Conservation (phyloP, 257 asterid genomes). For the Jacaranda copaia region DNA sequence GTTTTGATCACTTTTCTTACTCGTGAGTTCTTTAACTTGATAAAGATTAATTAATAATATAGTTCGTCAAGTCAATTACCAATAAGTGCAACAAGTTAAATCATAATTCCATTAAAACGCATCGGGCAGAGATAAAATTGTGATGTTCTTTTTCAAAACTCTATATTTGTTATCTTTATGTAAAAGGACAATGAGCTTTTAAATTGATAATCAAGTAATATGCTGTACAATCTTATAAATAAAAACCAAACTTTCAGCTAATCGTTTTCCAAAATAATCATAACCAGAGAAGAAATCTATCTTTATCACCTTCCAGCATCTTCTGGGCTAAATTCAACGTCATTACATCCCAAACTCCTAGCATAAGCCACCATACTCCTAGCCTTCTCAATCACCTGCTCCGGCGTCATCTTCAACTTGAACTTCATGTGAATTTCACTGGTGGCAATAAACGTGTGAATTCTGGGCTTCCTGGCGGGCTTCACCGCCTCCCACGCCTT, state of each 20-base stretch:
- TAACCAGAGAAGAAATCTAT: too few relatives aligned
- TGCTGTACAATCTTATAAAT: background rate
- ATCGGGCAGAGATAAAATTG: background rate
- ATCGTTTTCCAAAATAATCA: too few relatives aligned
- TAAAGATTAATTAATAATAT: background rate
- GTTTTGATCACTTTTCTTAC: background rate
- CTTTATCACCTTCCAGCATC: slow-evolving; percentile 89
- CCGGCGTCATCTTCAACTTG: slow-evolving; percentile 85
- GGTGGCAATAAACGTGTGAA: slow-evolving; percentile 95
- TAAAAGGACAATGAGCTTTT: background rate
- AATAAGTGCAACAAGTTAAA: background rate
- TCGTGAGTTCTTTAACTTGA: slow-evolving; percentile 19
- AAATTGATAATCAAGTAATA: background rate
- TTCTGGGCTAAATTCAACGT: slow-evolving; percentile 98
- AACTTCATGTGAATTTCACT: slow-evolving; percentile 91
- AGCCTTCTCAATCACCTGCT: slow-evolving; percentile 85
- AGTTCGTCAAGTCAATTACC: background rate
- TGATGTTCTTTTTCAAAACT: background rate
- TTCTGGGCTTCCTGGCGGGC: slow-evolving; percentile 83
- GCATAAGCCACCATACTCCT: slow-evolving; percentile 89
- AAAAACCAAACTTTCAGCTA: too few relatives aligned
- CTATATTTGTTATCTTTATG: background rate
- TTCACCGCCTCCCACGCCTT: slow-evolving; percentile 97
- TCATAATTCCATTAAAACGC: background rate
- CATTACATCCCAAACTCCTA: slow-evolving; percentile 84